Base-by-base conservation (phyloP, 495 filamentous ascomycete species). In the Neurospora sp. region DNA sequence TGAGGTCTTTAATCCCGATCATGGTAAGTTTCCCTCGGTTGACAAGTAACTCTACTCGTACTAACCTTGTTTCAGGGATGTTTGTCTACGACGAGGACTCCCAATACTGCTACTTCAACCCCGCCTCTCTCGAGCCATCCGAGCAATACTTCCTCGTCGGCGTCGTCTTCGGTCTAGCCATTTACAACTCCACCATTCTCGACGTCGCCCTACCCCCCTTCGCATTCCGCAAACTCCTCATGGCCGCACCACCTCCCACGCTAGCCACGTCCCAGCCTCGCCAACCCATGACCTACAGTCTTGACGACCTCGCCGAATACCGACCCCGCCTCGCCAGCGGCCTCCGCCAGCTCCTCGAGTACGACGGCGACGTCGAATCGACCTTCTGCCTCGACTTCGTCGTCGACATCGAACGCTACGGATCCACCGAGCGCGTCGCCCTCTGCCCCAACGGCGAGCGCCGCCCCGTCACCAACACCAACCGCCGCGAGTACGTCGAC, bases 61-160 rank as follows among this genome's bases (percentile, higher is more conserved):
- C 75, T 74, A 48, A 74, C 70, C 2, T 6, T 6, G 12, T 41
- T 27, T 2, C 27, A 95, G 93, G 94, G 0, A 88, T 97, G 77
- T 97, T 97, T 79, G 83, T 92, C 20, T 98, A 97, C 81, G 95
- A 97, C 74, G 93, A 97, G n/a, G 94, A 98, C 75, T 97, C 94
- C 6, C 87, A 89, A 42, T 94, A 92, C 77, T 97, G 94, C 80
- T 98, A 98, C 80, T 98, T 98, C 84, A 98, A 97, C 78, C 92
- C 94, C 2, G 87, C 90, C 77, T 93, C 92, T 53, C 93, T 97
- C 76, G 94, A 98, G 79, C 94, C 93, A 0, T 95, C 95, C 8
- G 93, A 97, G 77, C 94, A 97, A 74, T 98, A 92, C 79, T 97
- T 94, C 77, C 84, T 98, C 61, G 93, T 98, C 68, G 94, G 94